Conservation (phyloP, 805 yeast species). For the Ogataea siamensis region DNA sequence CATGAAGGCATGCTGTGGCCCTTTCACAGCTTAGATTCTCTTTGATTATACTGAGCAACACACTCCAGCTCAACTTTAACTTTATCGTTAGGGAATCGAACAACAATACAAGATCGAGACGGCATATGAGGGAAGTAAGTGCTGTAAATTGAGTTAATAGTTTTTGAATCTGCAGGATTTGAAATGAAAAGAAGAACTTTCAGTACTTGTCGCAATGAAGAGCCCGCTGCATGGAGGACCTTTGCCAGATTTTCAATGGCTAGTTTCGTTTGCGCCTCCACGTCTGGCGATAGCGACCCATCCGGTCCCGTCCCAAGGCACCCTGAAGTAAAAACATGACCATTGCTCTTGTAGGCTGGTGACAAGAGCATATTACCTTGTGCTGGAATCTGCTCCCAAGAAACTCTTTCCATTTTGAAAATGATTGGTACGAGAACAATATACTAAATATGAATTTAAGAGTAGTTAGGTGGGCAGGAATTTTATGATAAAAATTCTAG, state of each 20-base stretch:
- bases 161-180: slow-evolving; percentile 41
- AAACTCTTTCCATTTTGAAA: slow-evolving; percentile 1
- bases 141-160: slow-evolving; percentile 45
- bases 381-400: slow-evolving; percentile 35
- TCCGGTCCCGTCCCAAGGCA: slow-evolving; percentile 38
- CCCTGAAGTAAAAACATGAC: slow-evolving; percentile 50
- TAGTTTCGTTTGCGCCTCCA: slow-evolving; percentile 44
- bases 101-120: slow-evolving; percentile 52
- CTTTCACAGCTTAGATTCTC: background rate
- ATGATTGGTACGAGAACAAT: too few relatives aligned
- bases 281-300: slow-evolving; percentile 35
- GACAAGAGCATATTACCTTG: slow-evolving; percentile 34
- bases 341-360: slow-evolving; percentile 41
- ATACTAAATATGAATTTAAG: too few relatives aligned
- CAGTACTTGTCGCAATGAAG: slow-evolving; percentile 43
- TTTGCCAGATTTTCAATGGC: slow-evolving; percentile 44
- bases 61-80: slow-evolving; percentile 53
- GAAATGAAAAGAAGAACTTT: slow-evolving; percentile 50
- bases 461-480: too few relatives aligned
- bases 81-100: slow-evolving; percentile 47
- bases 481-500: too few relatives aligned
- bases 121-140: slow-evolving; percentile 47
- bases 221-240: slow-evolving; percentile 44
- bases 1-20: too few relatives aligned
- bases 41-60: slow-evolving; percentile 26